Evolutionary conservation across 495 filamentous ascomycete genomes (phyloP).

Genomic region (Tuber indicum): DNA sequence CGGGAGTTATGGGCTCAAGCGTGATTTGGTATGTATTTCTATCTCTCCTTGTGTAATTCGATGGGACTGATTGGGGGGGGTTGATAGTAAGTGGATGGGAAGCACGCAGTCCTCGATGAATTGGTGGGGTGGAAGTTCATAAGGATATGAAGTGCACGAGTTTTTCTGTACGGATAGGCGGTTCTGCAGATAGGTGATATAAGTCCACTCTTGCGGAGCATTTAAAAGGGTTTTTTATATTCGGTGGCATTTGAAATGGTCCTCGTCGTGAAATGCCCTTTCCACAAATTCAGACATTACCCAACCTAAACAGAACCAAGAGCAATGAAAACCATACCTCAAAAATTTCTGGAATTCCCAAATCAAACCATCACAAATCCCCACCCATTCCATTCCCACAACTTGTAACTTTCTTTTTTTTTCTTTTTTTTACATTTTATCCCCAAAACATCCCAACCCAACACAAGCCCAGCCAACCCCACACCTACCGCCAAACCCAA

Average conservation of each 20-base stretch:
- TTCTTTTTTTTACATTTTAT: neutral
- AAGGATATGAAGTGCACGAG: neutral
- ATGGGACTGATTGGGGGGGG: neutral
- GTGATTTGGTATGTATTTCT: neutral
- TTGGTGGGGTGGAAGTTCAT: neutral
- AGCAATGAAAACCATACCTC: neutral
- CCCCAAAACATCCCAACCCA: too few relatives aligned
- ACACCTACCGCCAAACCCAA: constrained; percentile 14
- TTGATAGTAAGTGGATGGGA: neutral
- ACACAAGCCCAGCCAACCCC: neutral
- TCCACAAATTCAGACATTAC: neutral
- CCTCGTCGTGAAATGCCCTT: neutral
- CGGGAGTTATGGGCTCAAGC: neutral
- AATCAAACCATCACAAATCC: neutral
- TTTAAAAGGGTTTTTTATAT: neutral
- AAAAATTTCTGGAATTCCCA: neutral
- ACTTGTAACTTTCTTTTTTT: too few relatives aligned
- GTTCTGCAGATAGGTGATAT: neutral
- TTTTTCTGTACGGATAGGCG: neutral
- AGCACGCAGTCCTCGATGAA: neutral
- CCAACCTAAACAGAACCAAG: neutral
- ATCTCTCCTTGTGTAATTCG: neutral
- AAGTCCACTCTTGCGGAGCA: neutral
- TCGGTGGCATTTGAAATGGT: neutral
- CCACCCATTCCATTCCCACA: neutral